Conservation (phyloP, 106 monocot genomes). For the Cymbidium sinense region DNA sequence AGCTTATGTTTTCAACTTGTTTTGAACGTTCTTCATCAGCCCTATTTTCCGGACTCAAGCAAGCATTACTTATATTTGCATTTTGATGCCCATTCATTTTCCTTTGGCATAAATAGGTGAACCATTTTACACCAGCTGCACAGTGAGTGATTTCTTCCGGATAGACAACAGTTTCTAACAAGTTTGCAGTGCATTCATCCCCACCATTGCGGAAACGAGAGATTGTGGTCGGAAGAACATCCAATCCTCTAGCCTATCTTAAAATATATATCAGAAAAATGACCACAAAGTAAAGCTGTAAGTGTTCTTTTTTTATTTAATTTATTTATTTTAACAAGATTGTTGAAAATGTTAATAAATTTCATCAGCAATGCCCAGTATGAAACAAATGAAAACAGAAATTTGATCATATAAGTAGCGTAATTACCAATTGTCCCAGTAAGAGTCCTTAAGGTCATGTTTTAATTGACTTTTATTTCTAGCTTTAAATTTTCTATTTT, state of each 20-base stretch:
- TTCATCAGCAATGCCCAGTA: not conserved
- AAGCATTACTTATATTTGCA: not conserved
- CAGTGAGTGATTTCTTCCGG: conserved; percentile 90
- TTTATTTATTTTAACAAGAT: not conserved
- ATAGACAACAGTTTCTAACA: conserved; percentile 63
- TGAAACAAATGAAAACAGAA: too few relatives aligned
- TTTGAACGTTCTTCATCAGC: not conserved
- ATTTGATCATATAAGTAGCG: not conserved
- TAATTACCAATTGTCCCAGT: not conserved
- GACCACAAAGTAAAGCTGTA: not conserved
- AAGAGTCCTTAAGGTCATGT: not conserved
- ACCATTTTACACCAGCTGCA: conserved; percentile 88
- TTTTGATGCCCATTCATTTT: not conserved
- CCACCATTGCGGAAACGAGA: conserved; percentile 66
- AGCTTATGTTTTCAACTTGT: conserved; percentile 6
- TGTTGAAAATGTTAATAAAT: not conserved
- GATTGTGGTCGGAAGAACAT: conserved; percentile 79
- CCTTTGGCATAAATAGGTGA: conserved; percentile 57
- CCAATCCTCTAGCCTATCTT: conserved; percentile 77
- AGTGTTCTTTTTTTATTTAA: not conserved
- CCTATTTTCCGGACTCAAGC: not conserved
- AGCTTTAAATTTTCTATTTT: too few relatives aligned
- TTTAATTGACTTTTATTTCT: too few relatives aligned
- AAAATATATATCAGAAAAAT: not conserved
- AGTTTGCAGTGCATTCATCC: conserved; percentile 63